Evolutionary conservation across 805 yeast species (phyloP).

Genomic region (Jamesozyma hellenica): DNA sequence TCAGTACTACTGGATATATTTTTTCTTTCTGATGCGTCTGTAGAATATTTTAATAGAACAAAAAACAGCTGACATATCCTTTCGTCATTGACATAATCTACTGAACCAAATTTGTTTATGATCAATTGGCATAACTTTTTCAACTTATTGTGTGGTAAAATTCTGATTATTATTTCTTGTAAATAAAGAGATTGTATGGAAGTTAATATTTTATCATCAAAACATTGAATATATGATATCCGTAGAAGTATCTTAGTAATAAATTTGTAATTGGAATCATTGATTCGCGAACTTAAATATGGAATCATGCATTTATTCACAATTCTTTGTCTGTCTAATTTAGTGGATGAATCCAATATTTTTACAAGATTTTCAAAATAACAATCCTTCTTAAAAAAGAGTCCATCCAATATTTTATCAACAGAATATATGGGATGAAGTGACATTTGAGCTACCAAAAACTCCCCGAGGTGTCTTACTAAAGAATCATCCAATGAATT

Average conservation of each 20-base stretch:
- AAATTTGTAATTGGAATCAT: conserved; percentile 3
- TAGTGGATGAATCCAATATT: conserved; percentile 8
- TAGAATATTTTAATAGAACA: conserved; percentile 7
- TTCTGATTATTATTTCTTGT: conserved; percentile 11
- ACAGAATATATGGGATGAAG: conserved; percentile 14
- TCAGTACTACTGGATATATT: conserved; percentile 10
- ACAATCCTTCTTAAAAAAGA: conserved; percentile 9
- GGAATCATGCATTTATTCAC: conserved; percentile 12
- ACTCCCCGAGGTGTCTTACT: conserved; percentile 5
- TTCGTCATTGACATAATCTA: conserved; percentile 13
- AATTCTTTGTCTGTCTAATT: conserved; percentile 13
- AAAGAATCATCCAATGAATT: too few species aligned
- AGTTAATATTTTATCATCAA: conserved; percentile 8
- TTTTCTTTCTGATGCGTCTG: conserved; percentile 5
- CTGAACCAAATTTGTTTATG: conserved; percentile 6
- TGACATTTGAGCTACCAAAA: conserved; percentile 10
- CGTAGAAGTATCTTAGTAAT: conserved; percentile 8
- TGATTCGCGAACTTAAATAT: conserved; percentile 11
- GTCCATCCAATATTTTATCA: conserved; percentile 11
- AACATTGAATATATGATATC: conserved; percentile 6
- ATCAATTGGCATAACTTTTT: not conserved
- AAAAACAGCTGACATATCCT: conserved; percentile 15
- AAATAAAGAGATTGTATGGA: conserved; percentile 10
- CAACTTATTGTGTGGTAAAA: conserved; percentile 5
- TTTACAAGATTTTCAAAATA: conserved; percentile 3